Base-by-base conservation (phyloP, 352 stramenopile species). In the Globisporangium nagaii region DNA sequence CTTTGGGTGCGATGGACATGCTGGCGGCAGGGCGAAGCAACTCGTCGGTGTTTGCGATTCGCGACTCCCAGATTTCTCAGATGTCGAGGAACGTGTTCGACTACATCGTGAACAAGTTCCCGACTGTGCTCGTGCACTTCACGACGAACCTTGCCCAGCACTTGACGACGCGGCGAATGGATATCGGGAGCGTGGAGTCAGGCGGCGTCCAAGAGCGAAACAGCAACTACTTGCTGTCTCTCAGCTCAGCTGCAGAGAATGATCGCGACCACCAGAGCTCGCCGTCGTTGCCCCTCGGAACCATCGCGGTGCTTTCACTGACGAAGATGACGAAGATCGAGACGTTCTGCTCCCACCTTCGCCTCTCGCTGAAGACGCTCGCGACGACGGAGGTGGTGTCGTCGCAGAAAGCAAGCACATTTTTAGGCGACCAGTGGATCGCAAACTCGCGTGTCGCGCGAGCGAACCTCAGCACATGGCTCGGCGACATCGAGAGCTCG, bases 21-120 rank as follows among this genome's bases (percentile, higher is more conserved):
- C 66, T 95, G 10, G 73, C 80, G 3, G 71, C 79, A 19, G 73
- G 75, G 15, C 64, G 73, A 19, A 90, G 79, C 49, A 87, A 90
- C 39, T 89, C 82, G 11, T 89, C 82, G 0, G 84, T 95, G 27
- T 93, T 92, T 67, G 82, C 84, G 4, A 84, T 92, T 46, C 84
- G 84, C 28, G 84, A 95, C 54, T 95, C 80, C 0, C 80, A 93
- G 49, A 90, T 95, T 42, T 85, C 82, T n/a, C 74, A 90, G 45
- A 95, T 95, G 84, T 84, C 84, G 2, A 71, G 83, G 9, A 86
- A 84, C 49, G 82, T 95, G 22, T 93, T 95, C 37, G 84, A 95
- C 58, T 95, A 84, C 51, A 68, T 95, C 17, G 75, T 95, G 44
- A 86, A 66, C 43, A 67, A 73, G 11, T 58, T 81, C 30, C 82